These are phyloP conservation scores for Gastrolobium villosum DNA, from an alignment of 306 rosid genomes.

Conservation along the genomic window DNA sequence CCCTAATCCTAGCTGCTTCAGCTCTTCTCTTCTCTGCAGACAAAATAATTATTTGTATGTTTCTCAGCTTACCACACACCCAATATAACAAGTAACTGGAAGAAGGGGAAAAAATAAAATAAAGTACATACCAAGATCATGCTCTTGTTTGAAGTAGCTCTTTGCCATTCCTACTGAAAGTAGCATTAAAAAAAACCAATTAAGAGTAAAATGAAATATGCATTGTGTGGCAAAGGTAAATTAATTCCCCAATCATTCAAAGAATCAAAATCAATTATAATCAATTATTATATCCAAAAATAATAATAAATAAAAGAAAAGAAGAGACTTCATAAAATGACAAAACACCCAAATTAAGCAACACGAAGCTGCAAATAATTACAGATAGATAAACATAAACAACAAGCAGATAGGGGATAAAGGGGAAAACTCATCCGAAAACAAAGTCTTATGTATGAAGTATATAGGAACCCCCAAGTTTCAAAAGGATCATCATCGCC, in stretches of 20 bases:
- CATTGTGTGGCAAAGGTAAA: constrained; percentile 7
- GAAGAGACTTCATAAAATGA: neutral
- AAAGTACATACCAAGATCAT: constrained; percentile 71
- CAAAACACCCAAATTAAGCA: constrained; percentile 27
- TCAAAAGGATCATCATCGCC: constrained; percentile 20
- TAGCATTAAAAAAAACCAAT: constrained; percentile 40
- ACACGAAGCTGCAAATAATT: neutral
- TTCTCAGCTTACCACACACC: constrained; percentile 13
- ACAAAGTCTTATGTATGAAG: neutral
- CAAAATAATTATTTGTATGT: constrained; percentile 23
- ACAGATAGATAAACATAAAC: neutral
- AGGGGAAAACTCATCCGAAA: neutral
- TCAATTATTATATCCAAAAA: neutral
- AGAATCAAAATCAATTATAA: neutral
- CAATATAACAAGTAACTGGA: neutral
- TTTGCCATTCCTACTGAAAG: constrained; percentile 75
- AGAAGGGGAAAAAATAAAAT: neutral
- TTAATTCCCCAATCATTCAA: constrained; percentile 4
- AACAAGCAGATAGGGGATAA: neutral
- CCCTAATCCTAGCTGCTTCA: constrained; percentile 85
- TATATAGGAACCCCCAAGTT: neutral
- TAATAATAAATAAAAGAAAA: neutral
- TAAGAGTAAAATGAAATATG: neutral
- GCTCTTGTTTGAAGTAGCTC: constrained; percentile 91
- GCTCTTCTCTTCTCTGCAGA: constrained; percentile 81